Evolutionary conservation across 352 stramenopile genomes (phyloP).

Genomic region (Phytophthora europaea): DNA sequence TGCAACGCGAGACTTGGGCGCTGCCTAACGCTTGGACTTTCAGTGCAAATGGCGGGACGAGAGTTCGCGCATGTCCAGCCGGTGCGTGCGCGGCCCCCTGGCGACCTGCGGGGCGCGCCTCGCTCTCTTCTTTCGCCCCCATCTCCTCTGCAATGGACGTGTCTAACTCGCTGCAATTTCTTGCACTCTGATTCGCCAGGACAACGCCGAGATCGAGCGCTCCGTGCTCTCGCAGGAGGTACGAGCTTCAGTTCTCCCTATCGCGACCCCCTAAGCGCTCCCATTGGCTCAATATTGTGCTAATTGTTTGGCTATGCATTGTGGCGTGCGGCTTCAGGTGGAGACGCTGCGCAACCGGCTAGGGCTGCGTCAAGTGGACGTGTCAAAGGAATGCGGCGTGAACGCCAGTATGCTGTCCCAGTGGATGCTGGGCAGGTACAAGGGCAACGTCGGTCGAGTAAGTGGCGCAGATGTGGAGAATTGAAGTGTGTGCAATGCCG

Average conservation of each 20-base stretch:
- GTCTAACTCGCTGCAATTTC: slow-evolving; percentile 19
- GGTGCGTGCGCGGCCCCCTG: slow-evolving; percentile 43
- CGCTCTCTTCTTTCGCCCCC: not conserved
- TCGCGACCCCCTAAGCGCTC: not conserved
- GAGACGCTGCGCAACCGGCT: slow-evolving; percentile 79
- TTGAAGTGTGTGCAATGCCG: not conserved
- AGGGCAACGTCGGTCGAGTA: slow-evolving; percentile 84
- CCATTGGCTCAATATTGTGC: not conserved
- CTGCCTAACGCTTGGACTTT: not conserved
- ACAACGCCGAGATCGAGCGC: slow-evolving; percentile 89
- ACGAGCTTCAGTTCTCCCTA: not conserved
- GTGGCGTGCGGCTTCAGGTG: slow-evolving; percentile 46
- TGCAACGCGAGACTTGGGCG: not conserved
- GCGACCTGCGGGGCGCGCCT: not conserved
- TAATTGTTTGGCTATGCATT: slow-evolving; percentile 7
- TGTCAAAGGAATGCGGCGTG: slow-evolving; percentile 88
- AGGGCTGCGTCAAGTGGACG: slow-evolving; percentile 81
- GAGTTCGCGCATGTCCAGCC: slow-evolving; percentile 86
- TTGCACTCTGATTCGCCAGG: slow-evolving; percentile 39
- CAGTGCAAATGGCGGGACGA: slow-evolving; percentile 54
- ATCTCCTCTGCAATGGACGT: slow-evolving; percentile 11
- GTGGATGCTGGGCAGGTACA: slow-evolving; percentile 90
- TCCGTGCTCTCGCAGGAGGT: slow-evolving; percentile 85
- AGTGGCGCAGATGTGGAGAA: slow-evolving; percentile 5
- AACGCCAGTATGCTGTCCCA: slow-evolving; percentile 90